Conservation (phyloP, 2,329 filamentous ascomycete genomes). For the Thielaviopsis euricoi region DNA sequence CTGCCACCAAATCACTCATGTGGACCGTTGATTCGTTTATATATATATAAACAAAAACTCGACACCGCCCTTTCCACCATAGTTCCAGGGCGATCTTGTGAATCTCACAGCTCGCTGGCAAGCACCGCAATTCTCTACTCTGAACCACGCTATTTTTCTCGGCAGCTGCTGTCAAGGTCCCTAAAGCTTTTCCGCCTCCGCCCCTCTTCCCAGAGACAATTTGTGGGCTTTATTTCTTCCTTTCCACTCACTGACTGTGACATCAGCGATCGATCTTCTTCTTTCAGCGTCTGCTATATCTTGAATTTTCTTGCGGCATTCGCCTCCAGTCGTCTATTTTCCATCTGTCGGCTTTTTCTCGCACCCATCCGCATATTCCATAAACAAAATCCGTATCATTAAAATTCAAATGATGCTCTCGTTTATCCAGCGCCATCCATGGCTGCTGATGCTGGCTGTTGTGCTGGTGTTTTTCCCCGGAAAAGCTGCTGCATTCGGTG, state of each 20-base stretch:
- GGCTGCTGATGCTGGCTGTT: constrained; percentile 36
- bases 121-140: no score
- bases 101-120: no score
- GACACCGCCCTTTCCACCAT: background rate
- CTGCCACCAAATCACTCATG: no score
- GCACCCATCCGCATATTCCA: background rate
- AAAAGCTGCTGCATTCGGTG: constrained; percentile 45
- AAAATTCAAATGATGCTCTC: constrained; percentile 30
- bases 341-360: background rate
- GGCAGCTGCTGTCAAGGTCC: no score
- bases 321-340: background rate
- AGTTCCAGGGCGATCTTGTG: background rate
- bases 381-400: background rate
- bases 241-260: background rate
- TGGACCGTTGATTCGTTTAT: no score
- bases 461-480: constrained; percentile 40
- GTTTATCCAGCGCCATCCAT: constrained; percentile 29
- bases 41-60: background rate
- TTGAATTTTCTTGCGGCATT: no score
- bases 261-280: background rate
- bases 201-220: background rate
- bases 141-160: no score
- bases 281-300: background rate
- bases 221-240: background rate
- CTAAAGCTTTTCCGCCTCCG: background rate